Percentiles rank a stretch among this genome's conserved stretches.
These are phyloP conservation scores for Petunia hybrid DNA, from an alignment of 305 asterid species.

Conservation along the genomic window DNA sequence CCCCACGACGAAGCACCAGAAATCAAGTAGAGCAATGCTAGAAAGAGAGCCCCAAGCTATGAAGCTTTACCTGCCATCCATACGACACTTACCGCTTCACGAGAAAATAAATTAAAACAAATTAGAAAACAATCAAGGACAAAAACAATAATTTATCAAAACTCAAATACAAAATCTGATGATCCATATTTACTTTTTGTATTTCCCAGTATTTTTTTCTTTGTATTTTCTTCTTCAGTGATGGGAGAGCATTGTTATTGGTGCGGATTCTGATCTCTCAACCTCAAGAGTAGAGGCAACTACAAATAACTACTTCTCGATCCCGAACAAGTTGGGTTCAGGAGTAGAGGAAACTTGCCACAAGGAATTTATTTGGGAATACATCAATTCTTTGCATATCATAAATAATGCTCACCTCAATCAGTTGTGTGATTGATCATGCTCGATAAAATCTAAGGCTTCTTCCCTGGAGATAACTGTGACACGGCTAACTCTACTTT, in stretches of 20 bases:
- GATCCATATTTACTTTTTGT: neutral
- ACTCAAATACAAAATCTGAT: neutral
- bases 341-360: neutral
- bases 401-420: constrained; percentile 55
- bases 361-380: neutral
- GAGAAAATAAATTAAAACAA: constrained; percentile 16
- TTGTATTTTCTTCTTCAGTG: neutral
- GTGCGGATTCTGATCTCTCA: neutral
- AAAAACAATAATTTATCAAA: neutral
- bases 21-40: constrained; percentile 1
- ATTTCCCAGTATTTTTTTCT: neutral
- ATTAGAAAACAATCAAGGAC: neutral
- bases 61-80: constrained; percentile 7
- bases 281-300: neutral
- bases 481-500: constrained; percentile 88
- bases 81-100: neutral
- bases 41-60: neutral
- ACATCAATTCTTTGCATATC: neutral
- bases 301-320: too few species aligned
- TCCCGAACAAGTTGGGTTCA: too few species aligned
- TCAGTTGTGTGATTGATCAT: constrained; percentile 84
- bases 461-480: constrained; percentile 74
- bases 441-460: constrained; percentile 87
- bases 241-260: neutral
- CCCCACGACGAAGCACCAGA: neutral